Evolutionary conservation across 2,329 filamentous ascomycete genomes (phyloP).

Genomic region (Cytospora mali): DNA sequence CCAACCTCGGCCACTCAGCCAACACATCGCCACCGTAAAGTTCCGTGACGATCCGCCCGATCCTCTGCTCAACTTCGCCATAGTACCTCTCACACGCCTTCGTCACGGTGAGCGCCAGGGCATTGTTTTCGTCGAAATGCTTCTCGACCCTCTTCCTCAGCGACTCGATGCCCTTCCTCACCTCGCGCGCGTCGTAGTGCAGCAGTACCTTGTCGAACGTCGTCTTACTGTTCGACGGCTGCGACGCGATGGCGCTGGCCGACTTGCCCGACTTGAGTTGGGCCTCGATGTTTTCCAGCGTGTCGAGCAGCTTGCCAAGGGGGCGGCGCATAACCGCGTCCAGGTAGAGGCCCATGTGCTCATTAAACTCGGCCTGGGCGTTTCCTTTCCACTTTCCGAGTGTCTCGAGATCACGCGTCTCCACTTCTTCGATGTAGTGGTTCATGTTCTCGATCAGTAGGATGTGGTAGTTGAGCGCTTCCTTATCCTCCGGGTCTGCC

Average conservation of each 20-base stretch:
- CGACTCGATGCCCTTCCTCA: conserved; percentile 86
- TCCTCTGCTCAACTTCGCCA: conserved; percentile 61
- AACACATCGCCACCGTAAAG: conserved; percentile 67
- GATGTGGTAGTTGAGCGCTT: conserved; percentile 96
- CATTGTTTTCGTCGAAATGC: conserved; percentile 82
- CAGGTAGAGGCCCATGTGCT: conserved; percentile 87
- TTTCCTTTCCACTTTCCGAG: conserved; percentile 82
- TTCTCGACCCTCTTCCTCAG: conserved; percentile 93
- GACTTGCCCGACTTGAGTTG: conserved; percentile 64
- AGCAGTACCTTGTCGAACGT: conserved; percentile 86
- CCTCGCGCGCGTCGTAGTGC: conserved; percentile 79
- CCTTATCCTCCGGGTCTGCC: conserved; percentile 81
- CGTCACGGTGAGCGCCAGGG: conserved; percentile 60
- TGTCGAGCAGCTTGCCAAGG: conserved; percentile 87
- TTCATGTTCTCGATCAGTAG: conserved; percentile 99
- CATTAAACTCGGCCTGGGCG: conserved; percentile 75
- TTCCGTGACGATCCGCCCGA: conserved; percentile 61
- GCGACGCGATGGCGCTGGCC: conserved; percentile 68
- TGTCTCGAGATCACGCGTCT: conserved; percentile 71
- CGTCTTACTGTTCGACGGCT: conserved; percentile 79
- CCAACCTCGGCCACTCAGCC: conserved; percentile 67
- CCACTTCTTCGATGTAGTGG: conserved; percentile 91
- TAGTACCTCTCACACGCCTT: conserved; percentile 66
- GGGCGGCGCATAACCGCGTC: conserved; percentile 86
- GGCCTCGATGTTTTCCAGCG: conserved; percentile 85